phyloP scores from a whole-genome alignment of 164 flowering plant genomes.

The Vitis vinifera region DNA sequence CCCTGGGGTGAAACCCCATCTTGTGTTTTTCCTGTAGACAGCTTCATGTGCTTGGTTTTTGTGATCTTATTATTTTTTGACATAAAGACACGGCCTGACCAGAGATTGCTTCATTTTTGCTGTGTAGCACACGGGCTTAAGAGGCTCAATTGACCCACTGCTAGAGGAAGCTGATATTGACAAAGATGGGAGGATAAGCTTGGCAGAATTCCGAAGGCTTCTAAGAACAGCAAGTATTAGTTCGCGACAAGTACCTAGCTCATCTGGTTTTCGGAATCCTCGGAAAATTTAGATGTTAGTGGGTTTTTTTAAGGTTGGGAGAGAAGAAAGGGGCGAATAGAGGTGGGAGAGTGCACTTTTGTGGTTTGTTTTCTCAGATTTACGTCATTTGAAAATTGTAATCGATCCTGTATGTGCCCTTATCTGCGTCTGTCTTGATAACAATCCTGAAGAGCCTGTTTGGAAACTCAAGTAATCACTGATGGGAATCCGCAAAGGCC shows the following conservation, averaged over 20 bases:
- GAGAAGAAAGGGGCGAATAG: background rate
- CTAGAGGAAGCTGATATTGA: constrained; percentile 97
- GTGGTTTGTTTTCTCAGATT: too few species aligned
- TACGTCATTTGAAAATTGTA: background rate
- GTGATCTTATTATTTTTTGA: background rate
- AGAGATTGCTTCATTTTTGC: constrained; percentile 4
- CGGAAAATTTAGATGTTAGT: constrained; percentile 30
- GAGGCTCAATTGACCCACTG: constrained; percentile 86
- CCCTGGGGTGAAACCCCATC: too few species aligned
- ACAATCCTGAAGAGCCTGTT: background rate
- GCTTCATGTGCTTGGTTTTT: background rate
- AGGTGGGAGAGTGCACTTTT: too few species aligned
- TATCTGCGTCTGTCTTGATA: background rate
- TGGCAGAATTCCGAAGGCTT: constrained; percentile 84
- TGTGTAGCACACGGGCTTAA: constrained; percentile 81
- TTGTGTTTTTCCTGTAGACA: too few species aligned
- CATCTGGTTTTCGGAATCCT: constrained; percentile 35
- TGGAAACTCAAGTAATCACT: background rate
- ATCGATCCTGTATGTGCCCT: background rate
- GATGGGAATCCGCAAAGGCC: background rate
- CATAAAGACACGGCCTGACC: background rate
- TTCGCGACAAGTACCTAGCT: constrained; percentile 48
- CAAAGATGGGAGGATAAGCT: constrained; percentile 91
- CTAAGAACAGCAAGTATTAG: constrained; percentile 89
- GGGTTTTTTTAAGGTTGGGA: constrained; percentile 1